Base-by-base conservation (phyloP, 129 eudicot species). In the Oenanthe sinensis region DNA sequence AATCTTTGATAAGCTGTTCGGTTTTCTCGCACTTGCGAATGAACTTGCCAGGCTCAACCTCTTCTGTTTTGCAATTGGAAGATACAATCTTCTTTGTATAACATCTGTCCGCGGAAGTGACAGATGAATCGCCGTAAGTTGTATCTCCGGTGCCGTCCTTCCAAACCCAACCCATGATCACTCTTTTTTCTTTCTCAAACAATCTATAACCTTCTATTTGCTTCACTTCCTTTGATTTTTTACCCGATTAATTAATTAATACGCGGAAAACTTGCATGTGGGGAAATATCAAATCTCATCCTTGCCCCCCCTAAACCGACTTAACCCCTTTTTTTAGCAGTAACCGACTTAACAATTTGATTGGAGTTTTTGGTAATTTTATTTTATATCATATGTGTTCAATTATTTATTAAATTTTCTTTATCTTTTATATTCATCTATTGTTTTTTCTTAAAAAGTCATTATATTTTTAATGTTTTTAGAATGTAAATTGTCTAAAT, bases 41-140 rank as follows among this genome's bases (percentile, higher is more conserved):
- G 81, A 91, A 91, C 81, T 90, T 91, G 1, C 98, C 98, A 30
- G 96, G 92, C 86, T 95, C 98, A 44, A 88, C 92, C 81, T 91
- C 97, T 78, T 91, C 94, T 3, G 97, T 95, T 79, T 81, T 88
- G 91, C 98, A 95, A 80, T 91, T 84, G 0, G 96, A 81, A 30
- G 72, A 75, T 44, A 91, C 86, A 8, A 91, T 84, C 85, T 83
- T 91, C 88, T 97, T 83, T 60, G 97, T 90, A 37, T 87, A 87
- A 82, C 86, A 88, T 30, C 76, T 80, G n/a, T 72, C 85, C 13
- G 9, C 63, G 13, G 87, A 81, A 33, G 36, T 33, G 69, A 74
- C 46, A 77, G 81, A 77, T 28, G 84, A 40, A 71, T 20, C 54
- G 6, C 75, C 49, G 82, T 17, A 82, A 60, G 39, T 63, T 28